Conservation (phyloP, 2,329 filamentous ascomycete genomes). For the Epichloe coenophiala region DNA sequence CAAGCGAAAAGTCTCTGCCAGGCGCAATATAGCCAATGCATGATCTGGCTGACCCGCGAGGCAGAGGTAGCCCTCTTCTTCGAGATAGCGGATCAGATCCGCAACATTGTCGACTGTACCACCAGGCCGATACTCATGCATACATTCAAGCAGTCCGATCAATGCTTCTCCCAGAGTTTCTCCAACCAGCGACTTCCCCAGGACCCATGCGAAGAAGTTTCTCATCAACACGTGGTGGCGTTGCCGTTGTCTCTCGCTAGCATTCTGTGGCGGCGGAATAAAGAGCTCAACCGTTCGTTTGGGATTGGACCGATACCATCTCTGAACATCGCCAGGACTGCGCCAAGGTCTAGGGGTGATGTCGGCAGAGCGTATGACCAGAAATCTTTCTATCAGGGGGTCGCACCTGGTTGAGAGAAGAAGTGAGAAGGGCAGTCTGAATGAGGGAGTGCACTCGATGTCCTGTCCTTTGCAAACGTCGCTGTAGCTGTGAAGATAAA, state of each 20-base stretch:
- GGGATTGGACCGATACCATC: constrained; percentile 18
- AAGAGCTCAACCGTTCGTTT: constrained; percentile 43
- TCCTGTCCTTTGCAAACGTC: constrained; percentile 37
- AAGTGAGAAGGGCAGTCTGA: constrained; percentile 47
- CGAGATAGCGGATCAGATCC: constrained; percentile 37
- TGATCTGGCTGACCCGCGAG: constrained; percentile 53
- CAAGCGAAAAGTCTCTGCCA: constrained; percentile 53
- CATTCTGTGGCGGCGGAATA: constrained; percentile 48
- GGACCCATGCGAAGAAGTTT: constrained; percentile 64
- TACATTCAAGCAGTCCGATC: constrained; percentile 48
- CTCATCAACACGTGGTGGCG: constrained; percentile 54
- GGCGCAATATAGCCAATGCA: constrained; percentile 51
- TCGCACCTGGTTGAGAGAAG: constrained; percentile 45
- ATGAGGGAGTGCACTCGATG: constrained; percentile 49
- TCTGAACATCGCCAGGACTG: constrained; percentile 17
- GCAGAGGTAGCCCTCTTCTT: constrained; percentile 55
- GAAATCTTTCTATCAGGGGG: constrained; percentile 43
- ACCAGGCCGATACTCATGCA: constrained; percentile 45
- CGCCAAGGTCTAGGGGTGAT: constrained; percentile 15
- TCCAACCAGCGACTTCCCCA: constrained; percentile 53
- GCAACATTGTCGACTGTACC: constrained; percentile 50
- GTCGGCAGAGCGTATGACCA: constrained; percentile 14
- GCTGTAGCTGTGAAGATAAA: constrained; percentile 45
- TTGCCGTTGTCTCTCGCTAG: constrained; percentile 40
- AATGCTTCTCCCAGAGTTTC: constrained; percentile 50